phyloP scores from a whole-genome alignment of 2,329 filamentous ascomycete genomes.

The Cytospora chrysosperma region DNA sequence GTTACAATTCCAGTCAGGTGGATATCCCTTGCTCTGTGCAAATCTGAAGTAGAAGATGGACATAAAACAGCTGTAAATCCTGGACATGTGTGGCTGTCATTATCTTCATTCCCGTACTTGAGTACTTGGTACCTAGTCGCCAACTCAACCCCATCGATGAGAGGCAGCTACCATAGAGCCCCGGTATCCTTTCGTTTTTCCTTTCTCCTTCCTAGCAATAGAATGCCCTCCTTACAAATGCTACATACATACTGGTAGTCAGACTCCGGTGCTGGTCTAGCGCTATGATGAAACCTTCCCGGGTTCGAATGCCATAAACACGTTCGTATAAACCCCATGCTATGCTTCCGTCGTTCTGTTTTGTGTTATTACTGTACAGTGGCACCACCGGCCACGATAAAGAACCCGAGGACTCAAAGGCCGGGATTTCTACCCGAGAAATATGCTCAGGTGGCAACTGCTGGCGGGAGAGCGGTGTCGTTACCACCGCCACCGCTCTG shows the following conservation, averaged over 20 bases:
- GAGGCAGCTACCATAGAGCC: background rate
- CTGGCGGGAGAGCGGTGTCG: conserved; percentile 7
- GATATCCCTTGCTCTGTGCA: background rate
- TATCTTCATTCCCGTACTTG: too few relatives aligned
- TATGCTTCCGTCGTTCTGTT: background rate
- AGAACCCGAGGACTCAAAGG: background rate
- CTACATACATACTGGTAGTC: background rate
- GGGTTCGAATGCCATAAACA: background rate
- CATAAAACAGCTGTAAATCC: background rate
- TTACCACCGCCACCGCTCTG: conserved; percentile 25
- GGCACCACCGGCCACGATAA: background rate
- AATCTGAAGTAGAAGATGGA: background rate
- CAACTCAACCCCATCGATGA: background rate
- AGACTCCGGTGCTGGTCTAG: background rate
- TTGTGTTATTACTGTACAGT: background rate
- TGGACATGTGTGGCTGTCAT: background rate
- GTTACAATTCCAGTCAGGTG: too few relatives aligned
- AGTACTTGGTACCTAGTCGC: background rate
- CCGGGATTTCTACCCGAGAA: background rate
- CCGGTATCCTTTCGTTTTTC: background rate
- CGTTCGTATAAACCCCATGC: background rate
- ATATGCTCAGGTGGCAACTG: conserved; percentile 12
- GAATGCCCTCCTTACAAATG: background rate
- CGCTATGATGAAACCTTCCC: background rate
- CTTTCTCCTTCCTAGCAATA: background rate